phyloP scores from a whole-genome alignment of 2,329 filamentous ascomycete species.

The Neophaeococcomyces aloes region DNA sequence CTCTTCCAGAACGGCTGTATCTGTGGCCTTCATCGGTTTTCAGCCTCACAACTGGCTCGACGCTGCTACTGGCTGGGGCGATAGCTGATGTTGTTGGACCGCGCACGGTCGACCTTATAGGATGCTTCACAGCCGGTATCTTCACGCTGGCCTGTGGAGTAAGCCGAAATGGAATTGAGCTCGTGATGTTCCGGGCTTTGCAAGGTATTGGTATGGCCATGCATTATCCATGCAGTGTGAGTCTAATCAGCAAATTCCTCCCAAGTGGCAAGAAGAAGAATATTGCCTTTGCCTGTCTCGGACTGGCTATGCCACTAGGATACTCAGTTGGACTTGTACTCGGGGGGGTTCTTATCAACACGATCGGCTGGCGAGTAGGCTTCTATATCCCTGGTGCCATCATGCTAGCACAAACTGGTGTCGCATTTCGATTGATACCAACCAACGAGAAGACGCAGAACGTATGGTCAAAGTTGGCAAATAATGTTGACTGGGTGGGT shows the following conservation, averaged over 20 bases:
- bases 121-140: slow-evolving; percentile 34
- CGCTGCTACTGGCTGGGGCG: slow-evolving; percentile 40
- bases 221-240: slow-evolving; percentile 40
- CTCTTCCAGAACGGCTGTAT: slow-evolving; percentile 20
- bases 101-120: slow-evolving; percentile 36
- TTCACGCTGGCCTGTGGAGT: slow-evolving; percentile 38
- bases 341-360: slow-evolving; percentile 39
- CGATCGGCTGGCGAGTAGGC: slow-evolving; percentile 42
- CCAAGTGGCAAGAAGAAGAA: slow-evolving; percentile 40
- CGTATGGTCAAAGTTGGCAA: slow-evolving; percentile 21
- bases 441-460: slow-evolving; percentile 16
- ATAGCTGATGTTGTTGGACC: slow-evolving; percentile 42
- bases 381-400: slow-evolving; percentile 39
- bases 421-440: slow-evolving; percentile 27
- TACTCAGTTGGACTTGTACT: slow-evolving; percentile 43
- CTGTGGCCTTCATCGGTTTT: slow-evolving; percentile 27
- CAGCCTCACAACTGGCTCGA: slow-evolving; percentile 38
- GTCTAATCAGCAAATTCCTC: slow-evolving; percentile 39
- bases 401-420: slow-evolving; percentile 32
- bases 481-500: slow-evolving; percentile 46
- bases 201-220: slow-evolving; percentile 38
- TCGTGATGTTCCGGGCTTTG: slow-evolving; percentile 39
- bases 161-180: slow-evolving; percentile 29
- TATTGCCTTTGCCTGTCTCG: slow-evolving; percentile 42
- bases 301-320: slow-evolving; percentile 42